Evolutionary conservation across 2,329 filamentous ascomycete species (phyloP).

Genomic region (Seiridium unicorne): DNA sequence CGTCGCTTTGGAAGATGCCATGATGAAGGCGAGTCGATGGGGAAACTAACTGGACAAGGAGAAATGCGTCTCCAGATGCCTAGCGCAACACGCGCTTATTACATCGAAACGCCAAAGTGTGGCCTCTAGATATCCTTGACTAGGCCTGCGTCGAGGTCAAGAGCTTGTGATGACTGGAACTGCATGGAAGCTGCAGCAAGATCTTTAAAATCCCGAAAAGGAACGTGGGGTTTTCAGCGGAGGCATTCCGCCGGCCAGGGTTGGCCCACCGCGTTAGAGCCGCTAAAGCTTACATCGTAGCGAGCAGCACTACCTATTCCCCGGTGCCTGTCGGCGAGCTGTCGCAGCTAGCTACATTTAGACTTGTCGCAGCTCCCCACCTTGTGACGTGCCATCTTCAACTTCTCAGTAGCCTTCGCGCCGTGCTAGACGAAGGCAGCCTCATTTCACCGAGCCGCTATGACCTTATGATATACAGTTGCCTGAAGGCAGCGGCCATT

Average conservation of each 20-base stretch:
- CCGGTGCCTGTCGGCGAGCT: too few relatives aligned
- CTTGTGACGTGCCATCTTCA: neutral
- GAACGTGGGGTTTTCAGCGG: neutral
- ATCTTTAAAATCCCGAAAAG: neutral
- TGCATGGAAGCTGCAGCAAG: neutral
- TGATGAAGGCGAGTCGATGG: neutral
- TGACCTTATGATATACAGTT: conserved; percentile 2
- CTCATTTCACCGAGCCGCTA: neutral
- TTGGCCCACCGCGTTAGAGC: too few relatives aligned
- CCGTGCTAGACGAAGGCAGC: neutral
- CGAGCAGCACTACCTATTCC: neutral
- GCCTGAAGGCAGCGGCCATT: neutral
- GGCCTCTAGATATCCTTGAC: too few relatives aligned
- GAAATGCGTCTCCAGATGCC: neutral
- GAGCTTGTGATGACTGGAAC: too few relatives aligned
- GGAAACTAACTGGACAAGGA: neutral
- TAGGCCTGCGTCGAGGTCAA: too few relatives aligned
- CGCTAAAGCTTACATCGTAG: neutral
- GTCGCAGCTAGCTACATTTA: neutral
- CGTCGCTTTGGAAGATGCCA: neutral
- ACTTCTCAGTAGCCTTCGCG: neutral
- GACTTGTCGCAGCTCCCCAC: neutral
- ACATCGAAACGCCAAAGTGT: neutral
- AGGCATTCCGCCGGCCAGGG: too few relatives aligned
- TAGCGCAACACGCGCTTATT: neutral